Percentiles rank a stretch among this genome's conserved stretches.
phyloP scores from a whole-genome alignment of 2,329 filamentous ascomycete genomes.

The Claviceps capensis region DNA sequence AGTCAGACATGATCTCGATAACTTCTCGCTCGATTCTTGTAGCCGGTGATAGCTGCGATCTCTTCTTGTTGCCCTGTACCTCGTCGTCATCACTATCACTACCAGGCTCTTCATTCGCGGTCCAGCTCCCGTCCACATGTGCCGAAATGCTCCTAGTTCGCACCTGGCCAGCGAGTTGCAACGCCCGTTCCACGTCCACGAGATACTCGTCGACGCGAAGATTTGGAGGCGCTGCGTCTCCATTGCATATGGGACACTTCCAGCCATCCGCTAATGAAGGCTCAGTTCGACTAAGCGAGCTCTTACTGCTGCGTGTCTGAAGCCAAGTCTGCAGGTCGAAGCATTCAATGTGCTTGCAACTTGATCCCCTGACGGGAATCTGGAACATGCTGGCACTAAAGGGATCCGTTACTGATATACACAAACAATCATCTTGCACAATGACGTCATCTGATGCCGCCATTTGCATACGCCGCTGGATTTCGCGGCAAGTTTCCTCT shows the following conservation, averaged over 20 bases:
- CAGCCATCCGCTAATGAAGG: slow-evolving; percentile 55
- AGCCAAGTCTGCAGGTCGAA: slow-evolving; percentile 84
- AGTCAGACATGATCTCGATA: slow-evolving; percentile 18
- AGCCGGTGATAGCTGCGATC: neutral
- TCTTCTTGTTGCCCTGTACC: neutral
- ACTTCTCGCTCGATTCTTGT: slow-evolving; percentile 4
- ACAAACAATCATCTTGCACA: slow-evolving; percentile 41
- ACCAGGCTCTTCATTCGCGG: slow-evolving; percentile 16
- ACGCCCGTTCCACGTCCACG: slow-evolving; percentile 39
- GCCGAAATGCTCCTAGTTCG: slow-evolving; percentile 19
- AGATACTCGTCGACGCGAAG: slow-evolving; percentile 67
- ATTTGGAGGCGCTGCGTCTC: slow-evolving; percentile 60
- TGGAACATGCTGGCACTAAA: slow-evolving; percentile 52
- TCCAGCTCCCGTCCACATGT: slow-evolving; percentile 20
- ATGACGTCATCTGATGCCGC: slow-evolving; percentile 42
- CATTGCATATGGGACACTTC: slow-evolving; percentile 73
- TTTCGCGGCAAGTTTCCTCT: slow-evolving; percentile 38
- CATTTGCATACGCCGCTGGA: slow-evolving; percentile 34
- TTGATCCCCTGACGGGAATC: slow-evolving; percentile 54
- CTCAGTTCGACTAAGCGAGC: slow-evolving; percentile 20
- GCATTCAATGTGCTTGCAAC: slow-evolving; percentile 70
- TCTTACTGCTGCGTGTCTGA: slow-evolving; percentile 42
- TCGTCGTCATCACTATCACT: slow-evolving; percentile 9
- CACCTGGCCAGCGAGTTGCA: slow-evolving; percentile 21
- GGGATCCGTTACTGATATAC: slow-evolving; percentile 50